phyloP scores from a whole-genome alignment of 768 basidiomycete species.

The Serendipita indica region DNA sequence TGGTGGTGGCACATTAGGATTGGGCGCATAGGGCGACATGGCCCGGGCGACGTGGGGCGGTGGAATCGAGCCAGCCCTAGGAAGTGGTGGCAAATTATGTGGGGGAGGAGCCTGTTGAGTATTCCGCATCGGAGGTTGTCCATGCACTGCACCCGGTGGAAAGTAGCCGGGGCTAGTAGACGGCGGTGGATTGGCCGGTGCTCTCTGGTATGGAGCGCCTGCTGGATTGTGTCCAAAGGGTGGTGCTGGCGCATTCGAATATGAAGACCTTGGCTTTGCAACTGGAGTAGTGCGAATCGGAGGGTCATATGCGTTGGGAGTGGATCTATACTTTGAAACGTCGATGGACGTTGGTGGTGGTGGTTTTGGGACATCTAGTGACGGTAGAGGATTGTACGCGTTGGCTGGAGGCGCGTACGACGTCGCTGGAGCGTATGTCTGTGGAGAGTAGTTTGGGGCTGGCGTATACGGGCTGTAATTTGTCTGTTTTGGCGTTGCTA shows the following conservation, averaged over 20 bases:
- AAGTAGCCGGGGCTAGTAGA: background rate
- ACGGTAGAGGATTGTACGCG: background rate
- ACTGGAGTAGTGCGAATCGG: conserved; percentile 1
- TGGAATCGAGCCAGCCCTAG: background rate
- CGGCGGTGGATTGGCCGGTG: background rate
- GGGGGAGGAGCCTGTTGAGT: background rate
- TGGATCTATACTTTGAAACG: conserved; percentile 9
- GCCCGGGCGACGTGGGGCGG: background rate
- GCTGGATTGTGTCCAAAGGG: background rate
- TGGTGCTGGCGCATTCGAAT: background rate
- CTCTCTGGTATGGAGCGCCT: background rate
- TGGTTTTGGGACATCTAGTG: background rate
- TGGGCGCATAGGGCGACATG: background rate
- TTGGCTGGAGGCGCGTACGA: background rate
- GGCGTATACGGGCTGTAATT: background rate
- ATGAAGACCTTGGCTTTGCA: background rate
- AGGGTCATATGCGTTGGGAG: conserved; percentile 5
- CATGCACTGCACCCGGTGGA: too few relatives aligned
- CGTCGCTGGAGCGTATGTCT: background rate
- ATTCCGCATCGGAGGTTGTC: background rate
- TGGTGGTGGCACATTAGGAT: background rate
- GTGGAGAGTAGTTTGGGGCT: background rate
- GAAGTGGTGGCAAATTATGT: background rate
- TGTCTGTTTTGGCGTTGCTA: background rate
- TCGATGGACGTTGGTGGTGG: background rate